Evolutionary conservation across 805 yeast genomes (phyloP).

Genomic region (Myxozyma neglecta): DNA sequence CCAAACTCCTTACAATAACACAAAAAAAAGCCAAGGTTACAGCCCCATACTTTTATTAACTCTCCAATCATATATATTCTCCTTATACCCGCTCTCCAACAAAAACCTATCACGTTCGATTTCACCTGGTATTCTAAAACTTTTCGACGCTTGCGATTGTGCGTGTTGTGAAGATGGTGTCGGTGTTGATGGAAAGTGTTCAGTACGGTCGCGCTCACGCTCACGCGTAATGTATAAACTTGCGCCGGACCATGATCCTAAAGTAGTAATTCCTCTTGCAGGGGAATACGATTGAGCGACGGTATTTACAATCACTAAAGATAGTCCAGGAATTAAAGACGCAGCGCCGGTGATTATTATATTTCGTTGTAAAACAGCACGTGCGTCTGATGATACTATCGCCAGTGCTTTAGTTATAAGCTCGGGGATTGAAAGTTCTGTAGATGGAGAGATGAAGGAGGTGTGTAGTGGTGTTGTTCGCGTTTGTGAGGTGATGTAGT

Average conservation of each 20-base stretch:
- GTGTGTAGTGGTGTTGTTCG: constrained; percentile 10
- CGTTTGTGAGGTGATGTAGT: constrained; percentile 14
- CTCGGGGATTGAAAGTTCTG: constrained; percentile 15
- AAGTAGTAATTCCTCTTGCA: constrained; percentile 8
- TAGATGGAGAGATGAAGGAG: constrained; percentile 10
- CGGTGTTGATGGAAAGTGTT: background rate
- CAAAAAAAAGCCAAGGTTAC: too few species aligned
- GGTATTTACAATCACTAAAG: constrained; percentile 8
- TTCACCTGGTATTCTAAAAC: constrained; percentile 26
- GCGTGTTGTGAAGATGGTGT: background rate
- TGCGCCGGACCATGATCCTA: constrained; percentile 32
- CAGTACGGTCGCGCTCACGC: constrained; percentile 5
- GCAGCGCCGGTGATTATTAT: constrained; percentile 21
- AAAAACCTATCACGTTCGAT: constrained; percentile 25
- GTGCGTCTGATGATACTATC: constrained; percentile 8
- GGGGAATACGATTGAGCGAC: background rate
- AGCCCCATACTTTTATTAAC: constrained; percentile 30
- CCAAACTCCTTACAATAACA: too few species aligned
- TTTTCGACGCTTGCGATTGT: background rate
- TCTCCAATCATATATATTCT: constrained; percentile 22
- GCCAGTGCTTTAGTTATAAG: constrained; percentile 5
- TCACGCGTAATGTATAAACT: constrained; percentile 22
- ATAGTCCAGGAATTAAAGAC: constrained; percentile 21
- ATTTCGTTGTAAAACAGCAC: constrained; percentile 7
- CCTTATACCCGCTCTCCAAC: constrained; percentile 8